phyloP scores from a whole-genome alignment of 208 protist genomes.

The Porcisia hertigi region DNA sequence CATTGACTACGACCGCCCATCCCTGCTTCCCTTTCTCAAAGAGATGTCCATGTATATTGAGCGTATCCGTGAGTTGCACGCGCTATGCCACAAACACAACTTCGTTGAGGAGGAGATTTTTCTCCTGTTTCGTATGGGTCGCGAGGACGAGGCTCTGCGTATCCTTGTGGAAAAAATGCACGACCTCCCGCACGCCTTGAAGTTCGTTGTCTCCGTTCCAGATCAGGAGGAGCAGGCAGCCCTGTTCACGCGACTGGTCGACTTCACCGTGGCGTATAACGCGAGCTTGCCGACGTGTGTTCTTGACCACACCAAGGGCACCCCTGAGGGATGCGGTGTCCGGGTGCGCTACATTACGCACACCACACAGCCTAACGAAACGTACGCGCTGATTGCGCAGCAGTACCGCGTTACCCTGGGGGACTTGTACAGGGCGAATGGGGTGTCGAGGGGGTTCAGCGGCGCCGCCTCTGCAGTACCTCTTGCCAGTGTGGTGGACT shows the following conservation, averaged over 20 bases:
- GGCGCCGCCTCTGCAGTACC: background rate
- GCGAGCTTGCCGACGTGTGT: slow-evolving; percentile 22
- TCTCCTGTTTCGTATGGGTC: slow-evolving; percentile 71
- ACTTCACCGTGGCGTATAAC: slow-evolving; percentile 45
- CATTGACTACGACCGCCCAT: slow-evolving; percentile 68
- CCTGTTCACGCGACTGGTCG: slow-evolving; percentile 58
- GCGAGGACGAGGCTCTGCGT: slow-evolving; percentile 75
- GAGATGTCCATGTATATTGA: slow-evolving; percentile 63
- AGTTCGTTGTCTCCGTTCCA: slow-evolving; percentile 34
- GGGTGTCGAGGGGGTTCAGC: background rate
- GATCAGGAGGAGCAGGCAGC: slow-evolving; percentile 55
- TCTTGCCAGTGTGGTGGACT: background rate
- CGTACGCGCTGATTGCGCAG: slow-evolving; percentile 46
- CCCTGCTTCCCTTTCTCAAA: slow-evolving; percentile 59
- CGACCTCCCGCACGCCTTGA: slow-evolving; percentile 27
- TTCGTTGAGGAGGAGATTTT: slow-evolving; percentile 75
- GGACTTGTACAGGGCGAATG: slow-evolving; percentile 27
- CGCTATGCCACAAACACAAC: slow-evolving; percentile 64
- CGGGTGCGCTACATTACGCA: slow-evolving; percentile 45
- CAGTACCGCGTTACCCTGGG: slow-evolving; percentile 42
- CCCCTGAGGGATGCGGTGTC: slow-evolving; percentile 1
- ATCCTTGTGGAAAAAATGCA: slow-evolving; percentile 56
- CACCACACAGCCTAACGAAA: slow-evolving; percentile 42
- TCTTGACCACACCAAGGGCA: background rate
- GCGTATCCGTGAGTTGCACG: slow-evolving; percentile 67